Evolutionary conservation across 352 stramenopile species (phyloP).

Genomic region (Globisporangium ultimum): DNA sequence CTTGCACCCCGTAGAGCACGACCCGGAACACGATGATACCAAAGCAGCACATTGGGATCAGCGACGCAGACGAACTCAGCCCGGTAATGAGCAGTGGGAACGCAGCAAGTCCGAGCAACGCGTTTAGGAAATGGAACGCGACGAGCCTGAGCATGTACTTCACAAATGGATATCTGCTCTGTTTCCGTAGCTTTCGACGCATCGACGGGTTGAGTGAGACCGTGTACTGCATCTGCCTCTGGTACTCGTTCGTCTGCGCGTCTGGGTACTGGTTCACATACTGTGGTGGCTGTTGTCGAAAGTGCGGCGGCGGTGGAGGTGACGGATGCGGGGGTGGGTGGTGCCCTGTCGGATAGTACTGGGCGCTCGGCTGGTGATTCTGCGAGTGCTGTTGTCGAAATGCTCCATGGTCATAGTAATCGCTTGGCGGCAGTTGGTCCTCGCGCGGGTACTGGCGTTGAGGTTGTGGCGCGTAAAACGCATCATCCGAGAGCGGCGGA

Average conservation of each 20-base stretch:
- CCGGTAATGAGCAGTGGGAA: slow-evolving; percentile 56
- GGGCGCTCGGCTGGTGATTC: background rate
- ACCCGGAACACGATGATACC: slow-evolving; percentile 64
- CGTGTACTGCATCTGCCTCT: background rate
- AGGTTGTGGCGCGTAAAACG: background rate
- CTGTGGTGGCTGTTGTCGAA: slow-evolving; percentile 4
- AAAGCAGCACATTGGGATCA: slow-evolving; percentile 64
- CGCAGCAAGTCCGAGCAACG: slow-evolving; percentile 35
- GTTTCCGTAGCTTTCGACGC: background rate
- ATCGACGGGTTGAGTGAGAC: background rate
- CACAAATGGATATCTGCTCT: background rate
- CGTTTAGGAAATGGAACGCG: slow-evolving; percentile 63
- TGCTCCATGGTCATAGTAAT: slow-evolving; percentile 1
- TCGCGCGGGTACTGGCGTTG: background rate
- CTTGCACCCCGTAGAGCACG: slow-evolving; percentile 46
- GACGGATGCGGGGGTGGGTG: background rate
- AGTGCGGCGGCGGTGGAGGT: background rate
- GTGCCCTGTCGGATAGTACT: slow-evolving; percentile 2
- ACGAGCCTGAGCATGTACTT: slow-evolving; percentile 5
- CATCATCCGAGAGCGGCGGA: background rate
- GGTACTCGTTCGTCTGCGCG: background rate
- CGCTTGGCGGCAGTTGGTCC: slow-evolving; percentile 1
- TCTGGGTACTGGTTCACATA: background rate
- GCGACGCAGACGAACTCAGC: slow-evolving; percentile 38
- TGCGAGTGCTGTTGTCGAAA: slow-evolving; percentile 5